A percentile compares a stretch with the other conserved stretches of the same genome.
Evolutionary conservation across 2,329 filamentous ascomycete species (phyloP).

Genomic region (Fusarium tupiense): DNA sequence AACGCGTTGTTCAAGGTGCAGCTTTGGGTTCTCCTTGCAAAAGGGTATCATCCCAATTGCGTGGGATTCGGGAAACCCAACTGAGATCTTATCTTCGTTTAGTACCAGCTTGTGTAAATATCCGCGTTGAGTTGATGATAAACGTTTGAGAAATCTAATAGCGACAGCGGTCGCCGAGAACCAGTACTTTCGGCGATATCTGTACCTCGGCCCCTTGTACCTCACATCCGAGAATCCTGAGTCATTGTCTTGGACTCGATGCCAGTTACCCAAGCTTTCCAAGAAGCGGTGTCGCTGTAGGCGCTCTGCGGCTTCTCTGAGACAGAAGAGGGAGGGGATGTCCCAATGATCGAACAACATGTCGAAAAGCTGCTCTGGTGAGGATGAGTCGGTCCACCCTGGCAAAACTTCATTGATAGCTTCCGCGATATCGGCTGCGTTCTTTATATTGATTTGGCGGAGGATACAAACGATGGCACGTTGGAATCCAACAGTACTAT

Average conservation of each 20-base stretch:
- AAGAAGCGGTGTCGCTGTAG: not conserved
- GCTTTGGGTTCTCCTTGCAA: conserved; percentile 8
- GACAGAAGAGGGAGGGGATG: not conserved
- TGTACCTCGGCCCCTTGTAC: not conserved
- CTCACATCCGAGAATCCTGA: rapidly evolving
- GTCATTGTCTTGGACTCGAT: rapidly evolving
- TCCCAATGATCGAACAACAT: not conserved
- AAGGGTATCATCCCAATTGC: conserved; percentile 8
- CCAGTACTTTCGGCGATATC: not conserved
- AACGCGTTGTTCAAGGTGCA: conserved; percentile 6
- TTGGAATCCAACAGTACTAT: not conserved
- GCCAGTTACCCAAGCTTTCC: not conserved
- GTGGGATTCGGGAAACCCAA: not conserved
- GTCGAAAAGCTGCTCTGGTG: not conserved
- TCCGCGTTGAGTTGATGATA: not conserved
- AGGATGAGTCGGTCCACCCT: not conserved
- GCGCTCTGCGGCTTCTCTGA: not conserved
- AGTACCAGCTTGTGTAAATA: not conserved
- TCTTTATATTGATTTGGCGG: not conserved
- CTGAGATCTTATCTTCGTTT: not conserved
- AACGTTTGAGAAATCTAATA: not conserved
- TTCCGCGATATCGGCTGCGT: not conserved
- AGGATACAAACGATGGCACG: not conserved
- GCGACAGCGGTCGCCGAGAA: conserved; percentile 7
- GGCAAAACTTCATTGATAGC: not conserved